These are phyloP conservation scores for Aspergillus sp. DNA, from an alignment of 2,329 filamentous ascomycete species.

Conservation along the genomic window DNA sequence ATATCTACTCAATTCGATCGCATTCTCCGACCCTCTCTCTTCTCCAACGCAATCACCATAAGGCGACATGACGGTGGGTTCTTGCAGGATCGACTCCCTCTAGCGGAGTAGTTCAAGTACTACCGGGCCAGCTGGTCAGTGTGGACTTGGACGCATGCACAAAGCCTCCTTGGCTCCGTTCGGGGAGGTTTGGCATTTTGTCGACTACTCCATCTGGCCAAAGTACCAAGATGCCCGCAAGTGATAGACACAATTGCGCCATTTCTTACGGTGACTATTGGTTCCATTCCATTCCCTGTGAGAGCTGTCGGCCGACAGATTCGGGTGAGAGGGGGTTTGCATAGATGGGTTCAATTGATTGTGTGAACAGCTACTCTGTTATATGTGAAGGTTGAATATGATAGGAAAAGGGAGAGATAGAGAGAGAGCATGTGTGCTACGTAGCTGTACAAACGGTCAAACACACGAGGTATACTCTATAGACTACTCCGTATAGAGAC, in stretches of 20 bases:
- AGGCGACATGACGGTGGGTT: background rate
- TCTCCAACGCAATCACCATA: background rate
- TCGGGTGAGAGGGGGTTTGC: conserved; percentile 3
- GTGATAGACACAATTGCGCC: conserved; percentile 32
- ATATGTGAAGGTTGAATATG: no score
- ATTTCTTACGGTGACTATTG: conserved; percentile 30
- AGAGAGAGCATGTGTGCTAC: no score
- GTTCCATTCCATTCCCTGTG: conserved; percentile 12
- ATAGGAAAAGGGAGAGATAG: no score
- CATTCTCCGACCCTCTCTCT: background rate
- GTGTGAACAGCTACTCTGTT: no score
- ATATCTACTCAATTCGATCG: no score
- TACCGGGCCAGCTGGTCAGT: background rate
- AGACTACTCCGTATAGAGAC: no score
- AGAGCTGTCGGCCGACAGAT: conserved; percentile 25
- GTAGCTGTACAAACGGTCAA: no score
- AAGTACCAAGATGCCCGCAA: conserved; percentile 5
- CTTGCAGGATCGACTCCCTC: background rate
- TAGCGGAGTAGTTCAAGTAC: background rate
- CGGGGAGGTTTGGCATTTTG: background rate
- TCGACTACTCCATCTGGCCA: background rate
- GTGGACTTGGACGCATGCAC: background rate
- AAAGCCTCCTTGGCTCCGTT: background rate
- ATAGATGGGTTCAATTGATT: no score
- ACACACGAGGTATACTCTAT: no score